Percentiles rank a stretch among this genome's conserved stretches.
phyloP scores from a whole-genome alignment of 1,284 basidiomycete species.

The Ustilago crameri region DNA sequence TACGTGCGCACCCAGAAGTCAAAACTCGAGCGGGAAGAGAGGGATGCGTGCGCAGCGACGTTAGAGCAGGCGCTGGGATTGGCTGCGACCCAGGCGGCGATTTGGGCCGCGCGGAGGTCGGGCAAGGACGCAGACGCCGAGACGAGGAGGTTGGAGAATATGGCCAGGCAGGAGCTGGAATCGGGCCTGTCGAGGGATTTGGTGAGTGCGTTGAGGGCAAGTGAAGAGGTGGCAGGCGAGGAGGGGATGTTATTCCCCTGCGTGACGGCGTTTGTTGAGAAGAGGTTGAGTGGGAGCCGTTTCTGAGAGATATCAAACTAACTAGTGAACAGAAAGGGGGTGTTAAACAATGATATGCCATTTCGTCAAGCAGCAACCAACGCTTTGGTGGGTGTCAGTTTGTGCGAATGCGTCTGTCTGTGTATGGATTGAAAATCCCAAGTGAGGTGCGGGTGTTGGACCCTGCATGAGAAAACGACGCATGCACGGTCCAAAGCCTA shows the following conservation, averaged over 20 bases:
- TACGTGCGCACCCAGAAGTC: conserved; percentile 30
- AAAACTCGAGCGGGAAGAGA: conserved; percentile 11
- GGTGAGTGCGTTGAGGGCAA: conserved; percentile 30
- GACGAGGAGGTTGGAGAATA: conserved; percentile 23
- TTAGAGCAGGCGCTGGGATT: conserved; percentile 50
- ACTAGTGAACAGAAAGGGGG: too few species aligned
- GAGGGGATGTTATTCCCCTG: conserved; percentile 19
- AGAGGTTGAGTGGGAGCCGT: conserved; percentile 18
- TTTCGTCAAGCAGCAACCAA: too few species aligned
- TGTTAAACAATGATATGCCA: background rate
- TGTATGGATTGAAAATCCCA: too few species aligned
- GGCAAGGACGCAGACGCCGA: conserved; percentile 15
- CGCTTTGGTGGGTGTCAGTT: too few species aligned
- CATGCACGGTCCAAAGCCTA: too few species aligned
- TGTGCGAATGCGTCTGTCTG: background rate
- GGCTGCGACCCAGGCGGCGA: conserved; percentile 41
- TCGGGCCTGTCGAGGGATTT: conserved; percentile 38
- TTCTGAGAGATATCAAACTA: too few species aligned
- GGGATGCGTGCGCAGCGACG: conserved; percentile 13
- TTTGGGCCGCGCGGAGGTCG: conserved; percentile 42
- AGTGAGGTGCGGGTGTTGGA: too few species aligned
- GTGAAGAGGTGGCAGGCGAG: conserved; percentile 28
- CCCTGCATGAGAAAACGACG: too few species aligned
- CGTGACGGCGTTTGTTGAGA: conserved; percentile 33
- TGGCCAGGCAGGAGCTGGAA: conserved; percentile 43